Evolutionary conservation across 805 yeast genomes (phyloP).

Genomic region (Lachancea dasiensis): DNA sequence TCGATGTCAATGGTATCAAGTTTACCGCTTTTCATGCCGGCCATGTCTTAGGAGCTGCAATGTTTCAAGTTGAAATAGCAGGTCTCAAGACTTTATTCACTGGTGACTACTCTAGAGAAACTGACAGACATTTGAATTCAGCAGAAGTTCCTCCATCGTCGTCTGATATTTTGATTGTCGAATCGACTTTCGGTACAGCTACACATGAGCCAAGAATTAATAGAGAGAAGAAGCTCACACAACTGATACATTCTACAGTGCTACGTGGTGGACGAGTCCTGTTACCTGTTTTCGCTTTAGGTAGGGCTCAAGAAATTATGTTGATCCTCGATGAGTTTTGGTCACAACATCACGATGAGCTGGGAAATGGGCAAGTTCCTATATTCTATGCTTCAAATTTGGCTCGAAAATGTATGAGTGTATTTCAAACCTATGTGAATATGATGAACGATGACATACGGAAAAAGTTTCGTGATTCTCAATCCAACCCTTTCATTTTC

Average conservation of each 20-base stretch:
- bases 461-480: slow-evolving; percentile 65
- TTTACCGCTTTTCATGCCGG: slow-evolving; percentile 99
- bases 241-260: slow-evolving; percentile 75
- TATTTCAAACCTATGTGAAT: slow-evolving; percentile 90
- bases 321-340: slow-evolving; percentile 93
- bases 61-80: slow-evolving; percentile 93
- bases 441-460: slow-evolving; percentile 95
- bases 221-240: slow-evolving; percentile 76
- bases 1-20: slow-evolving; percentile 79
- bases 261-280: slow-evolving; percentile 86
- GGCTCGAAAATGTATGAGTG: slow-evolving; percentile 96
- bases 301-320: slow-evolving; percentile 91
- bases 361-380: slow-evolving; percentile 52
- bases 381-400: slow-evolving; percentile 88
- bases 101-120: slow-evolving; percentile 95
- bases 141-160: slow-evolving; percentile 88
- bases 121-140: slow-evolving; percentile 87
- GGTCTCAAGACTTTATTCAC: slow-evolving; percentile 86
- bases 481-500: slow-evolving; percentile 85
- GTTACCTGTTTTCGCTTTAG: slow-evolving; percentile 92
- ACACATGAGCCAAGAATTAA: slow-evolving; percentile 88
- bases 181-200: slow-evolving; percentile 96
- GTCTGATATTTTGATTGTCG: slow-evolving; percentile 89
- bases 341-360: slow-evolving; percentile 76
- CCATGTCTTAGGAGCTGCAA: slow-evolving; percentile 98